Evolutionary conservation across 176 grass and related monocot genomes (phyloP).

Genomic region (Carex littledalei): DNA sequence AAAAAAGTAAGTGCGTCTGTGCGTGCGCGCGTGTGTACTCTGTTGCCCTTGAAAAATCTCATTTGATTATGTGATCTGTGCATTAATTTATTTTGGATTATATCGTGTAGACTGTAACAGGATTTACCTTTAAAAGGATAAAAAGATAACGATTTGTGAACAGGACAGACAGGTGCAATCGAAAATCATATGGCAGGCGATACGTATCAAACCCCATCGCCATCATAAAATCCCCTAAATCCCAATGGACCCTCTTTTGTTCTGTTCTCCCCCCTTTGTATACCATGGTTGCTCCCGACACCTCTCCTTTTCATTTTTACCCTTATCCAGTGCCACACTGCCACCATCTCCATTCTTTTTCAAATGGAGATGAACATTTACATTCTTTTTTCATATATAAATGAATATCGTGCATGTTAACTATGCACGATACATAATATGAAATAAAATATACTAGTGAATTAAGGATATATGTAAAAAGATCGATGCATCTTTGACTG

Average conservation of each 20-base stretch:
- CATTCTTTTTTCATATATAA: too few relatives aligned
- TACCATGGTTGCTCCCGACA: constrained; percentile 8
- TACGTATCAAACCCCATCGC: constrained; percentile 24
- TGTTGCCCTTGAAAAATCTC: background rate
- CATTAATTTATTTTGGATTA: background rate
- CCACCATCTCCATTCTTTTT: background rate
- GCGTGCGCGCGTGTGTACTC: background rate
- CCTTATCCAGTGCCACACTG: background rate
- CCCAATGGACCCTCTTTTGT: constrained; percentile 20
- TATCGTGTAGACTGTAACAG: background rate
- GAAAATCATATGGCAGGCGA: constrained; percentile 3
- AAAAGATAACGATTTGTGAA: background rate
- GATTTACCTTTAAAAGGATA: background rate
- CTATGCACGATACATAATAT: too few relatives aligned
- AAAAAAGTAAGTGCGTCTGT: background rate
- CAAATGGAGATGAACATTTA: background rate
- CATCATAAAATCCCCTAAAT: constrained; percentile 36
- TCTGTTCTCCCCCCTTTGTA: background rate
- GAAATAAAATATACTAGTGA: too few relatives aligned
- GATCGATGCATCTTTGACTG: too few relatives aligned
- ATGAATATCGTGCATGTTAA: too few relatives aligned
- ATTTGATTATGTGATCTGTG: background rate
- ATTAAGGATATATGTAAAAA: too few relatives aligned
- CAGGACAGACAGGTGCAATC: background rate
- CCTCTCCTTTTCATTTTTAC: background rate